Evolutionary conservation across 257 asterid genomes (phyloP).

Genomic region (Verbena officinalis): DNA sequence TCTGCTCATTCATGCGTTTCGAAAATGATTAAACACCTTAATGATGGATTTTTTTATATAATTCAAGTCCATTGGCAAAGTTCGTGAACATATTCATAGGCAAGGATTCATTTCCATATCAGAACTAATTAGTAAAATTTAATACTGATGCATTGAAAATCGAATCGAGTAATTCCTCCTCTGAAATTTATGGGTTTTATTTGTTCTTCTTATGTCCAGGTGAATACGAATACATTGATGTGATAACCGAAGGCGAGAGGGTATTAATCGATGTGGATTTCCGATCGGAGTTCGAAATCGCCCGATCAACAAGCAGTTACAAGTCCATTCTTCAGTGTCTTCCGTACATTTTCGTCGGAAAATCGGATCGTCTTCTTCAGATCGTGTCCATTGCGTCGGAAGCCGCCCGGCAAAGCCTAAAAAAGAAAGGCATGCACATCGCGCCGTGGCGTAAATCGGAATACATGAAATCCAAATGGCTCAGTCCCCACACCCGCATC

Average conservation of each 20-base stretch:
- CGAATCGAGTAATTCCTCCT: background rate
- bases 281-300: slow-evolving; percentile 90
- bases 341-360: slow-evolving; percentile 83
- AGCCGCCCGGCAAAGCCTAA: slow-evolving; percentile 74
- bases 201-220: slow-evolving; percentile 36
- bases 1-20: background rate
- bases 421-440: slow-evolving; percentile 93
- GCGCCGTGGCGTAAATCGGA: slow-evolving; percentile 96
- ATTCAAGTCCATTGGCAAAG: background rate
- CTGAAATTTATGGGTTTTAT: background rate
- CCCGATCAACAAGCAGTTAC: slow-evolving; percentile 74
- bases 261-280: slow-evolving; percentile 77
- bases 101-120: background rate
- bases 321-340: slow-evolving; percentile 59
- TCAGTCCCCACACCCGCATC: slow-evolving; percentile 60
- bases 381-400: slow-evolving; percentile 78
- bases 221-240: slow-evolving; percentile 87
- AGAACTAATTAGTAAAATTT: background rate
- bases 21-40: background rate
- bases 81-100: background rate
- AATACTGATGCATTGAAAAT: background rate
- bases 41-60: background rate
- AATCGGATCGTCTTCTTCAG: slow-evolving; percentile 73
- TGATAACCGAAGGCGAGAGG: slow-evolving; percentile 64
- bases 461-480: slow-evolving; percentile 83